Evolutionary conservation across 169 alveolate species (phyloP).

Genomic region (Plasmodium gallinaceum): DNA sequence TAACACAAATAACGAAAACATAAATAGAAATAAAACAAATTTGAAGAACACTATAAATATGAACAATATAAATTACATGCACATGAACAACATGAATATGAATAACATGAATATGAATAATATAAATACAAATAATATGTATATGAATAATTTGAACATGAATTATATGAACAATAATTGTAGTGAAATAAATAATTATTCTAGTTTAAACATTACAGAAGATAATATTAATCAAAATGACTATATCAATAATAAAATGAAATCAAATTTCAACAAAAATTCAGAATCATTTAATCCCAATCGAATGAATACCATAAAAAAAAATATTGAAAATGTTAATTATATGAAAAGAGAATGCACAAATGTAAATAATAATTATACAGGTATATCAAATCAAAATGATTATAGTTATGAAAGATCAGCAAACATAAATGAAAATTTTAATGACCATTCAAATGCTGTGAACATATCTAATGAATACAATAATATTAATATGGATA

Average conservation of each 20-base stretch:
- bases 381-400: not conserved
- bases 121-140: not conserved
- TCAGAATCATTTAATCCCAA: not conserved
- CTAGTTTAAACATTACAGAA: constrained; percentile 3
- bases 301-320: constrained; percentile 4
- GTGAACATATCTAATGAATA: not conserved
- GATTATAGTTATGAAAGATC: constrained; percentile 5
- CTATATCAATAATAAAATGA: constrained; percentile 4
- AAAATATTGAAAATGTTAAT: constrained; percentile 26
- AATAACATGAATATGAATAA: not conserved
- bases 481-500: not conserved
- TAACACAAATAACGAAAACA: no score
- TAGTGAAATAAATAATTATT: constrained; percentile 1
- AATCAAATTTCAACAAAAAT: constrained; percentile 14
- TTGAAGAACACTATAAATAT: not conserved
- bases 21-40: no score
- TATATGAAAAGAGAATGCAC: constrained; percentile 41
- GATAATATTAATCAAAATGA: constrained; percentile 1
- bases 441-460: constrained; percentile 10
- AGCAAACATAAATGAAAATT: constrained; percentile 14
- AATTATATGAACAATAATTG: not conserved
- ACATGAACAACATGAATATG: not conserved
- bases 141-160: no score
- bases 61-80: constrained; percentile 2
- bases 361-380: constrained; percentile 16